Base-by-base conservation (phyloP, 257 asterid genomes). In the Solanum raphanifolium region DNA sequence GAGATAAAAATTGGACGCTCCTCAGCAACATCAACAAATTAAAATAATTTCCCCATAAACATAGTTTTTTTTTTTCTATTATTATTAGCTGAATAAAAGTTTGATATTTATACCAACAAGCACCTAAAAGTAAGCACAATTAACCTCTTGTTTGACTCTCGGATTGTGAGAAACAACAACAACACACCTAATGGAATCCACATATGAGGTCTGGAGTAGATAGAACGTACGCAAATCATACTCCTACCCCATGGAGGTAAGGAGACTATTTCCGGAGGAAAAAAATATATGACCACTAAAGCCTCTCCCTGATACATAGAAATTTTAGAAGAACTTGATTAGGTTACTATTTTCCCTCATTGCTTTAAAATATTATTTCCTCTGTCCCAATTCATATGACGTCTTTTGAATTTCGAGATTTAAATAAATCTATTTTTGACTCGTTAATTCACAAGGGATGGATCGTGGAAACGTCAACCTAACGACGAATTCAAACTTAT, bases 371-470 rank as follows among this genome's bases (percentile, higher is more conserved):
- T 68, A 68, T 27, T 68, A 68, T 9, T 27, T 7, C 11, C 7
- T 48, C 21, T 5, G 2, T 55, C 1, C 10, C 2, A 55, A 55
- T 20, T 55, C 9, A 55, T 20, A 3, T 7, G 10, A 2, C 9
- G 7, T 3, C n/a, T 55, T 55, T 20, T 16, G 4, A 6, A 20
- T 55, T 55, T 20, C 1, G 6, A 72, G 13, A 72, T 66, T 25
- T 9, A 2, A 72, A 16, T 0, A 21, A 58, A 3, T 3, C 0
- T 52, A 52, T 6, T 52, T 52, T 52, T 23, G 21, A 29, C 16
- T 75, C 13, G 21, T 38, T 90, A 65, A n/a, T 5, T 65, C 92
- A 88, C 90, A 88, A 87, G 91, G 88, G 90, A 75, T 66, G 87
- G 83, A 35, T 74, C 52, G 8, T 35, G 82, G 52, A 74, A 74